Conservation (phyloP, 1,139 yeast species). For the Diutina ranongensis region DNA sequence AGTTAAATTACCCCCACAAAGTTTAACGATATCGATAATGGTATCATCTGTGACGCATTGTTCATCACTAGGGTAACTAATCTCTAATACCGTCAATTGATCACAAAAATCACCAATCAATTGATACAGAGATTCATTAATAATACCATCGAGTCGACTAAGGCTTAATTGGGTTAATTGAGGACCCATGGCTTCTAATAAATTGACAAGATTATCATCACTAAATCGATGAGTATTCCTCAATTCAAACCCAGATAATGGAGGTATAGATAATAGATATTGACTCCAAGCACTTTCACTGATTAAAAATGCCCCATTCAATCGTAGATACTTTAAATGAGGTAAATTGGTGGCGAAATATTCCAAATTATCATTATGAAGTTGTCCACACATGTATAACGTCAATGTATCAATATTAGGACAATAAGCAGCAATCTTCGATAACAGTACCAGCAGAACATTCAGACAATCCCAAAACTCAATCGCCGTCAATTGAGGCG, state of each 20-base stretch:
- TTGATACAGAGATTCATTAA: slow-evolving; percentile 45
- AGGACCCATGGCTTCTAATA: slow-evolving; percentile 54
- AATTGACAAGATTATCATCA: slow-evolving; percentile 48
- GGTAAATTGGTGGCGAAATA: slow-evolving; percentile 51
- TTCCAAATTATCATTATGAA: slow-evolving; percentile 63
- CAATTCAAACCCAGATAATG: slow-evolving; percentile 38
- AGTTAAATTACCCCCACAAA: slow-evolving; percentile 48
- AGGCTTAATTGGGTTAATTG: slow-evolving; percentile 38
- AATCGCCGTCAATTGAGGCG: slow-evolving; percentile 41
- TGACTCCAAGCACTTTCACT: slow-evolving; percentile 66
- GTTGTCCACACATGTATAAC: slow-evolving; percentile 85
- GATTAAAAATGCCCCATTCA: slow-evolving; percentile 85
- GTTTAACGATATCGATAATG: slow-evolving; percentile 44
- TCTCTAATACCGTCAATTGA: slow-evolving; percentile 43
- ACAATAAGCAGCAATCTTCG: slow-evolving; percentile 66
- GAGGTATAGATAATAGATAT: slow-evolving; percentile 42
- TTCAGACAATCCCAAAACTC: slow-evolving; percentile 92
- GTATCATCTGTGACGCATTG: slow-evolving; percentile 65
- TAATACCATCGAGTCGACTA: slow-evolving; percentile 63
- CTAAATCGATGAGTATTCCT: slow-evolving; percentile 78
- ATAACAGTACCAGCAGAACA: slow-evolving; percentile 52
- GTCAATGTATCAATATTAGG: slow-evolving; percentile 60
- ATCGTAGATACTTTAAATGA: slow-evolving; percentile 37
- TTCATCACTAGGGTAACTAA: slow-evolving; percentile 57
- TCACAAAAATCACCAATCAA: slow-evolving; percentile 51